Percentiles rank a stretch among this genome's conserved stretches.
These are phyloP conservation scores for Alternaria conjuncta DNA, from an alignment of 2,329 filamentous ascomycete genomes.

Conservation along the genomic window DNA sequence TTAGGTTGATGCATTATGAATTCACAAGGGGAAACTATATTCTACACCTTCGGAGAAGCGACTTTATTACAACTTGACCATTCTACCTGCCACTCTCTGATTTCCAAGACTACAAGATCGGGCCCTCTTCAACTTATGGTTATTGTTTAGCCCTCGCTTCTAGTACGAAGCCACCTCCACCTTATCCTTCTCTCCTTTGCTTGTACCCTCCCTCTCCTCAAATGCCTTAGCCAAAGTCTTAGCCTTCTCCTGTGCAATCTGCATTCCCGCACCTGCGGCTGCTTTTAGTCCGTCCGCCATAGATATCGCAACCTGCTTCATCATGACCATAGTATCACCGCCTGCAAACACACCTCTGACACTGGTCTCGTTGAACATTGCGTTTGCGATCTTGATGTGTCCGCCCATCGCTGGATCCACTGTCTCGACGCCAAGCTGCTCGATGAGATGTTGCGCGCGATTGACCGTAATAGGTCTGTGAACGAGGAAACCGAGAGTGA, in stretches of 20 bases:
- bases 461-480: slow-evolving; percentile 39
- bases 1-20: neutral
- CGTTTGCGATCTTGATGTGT: slow-evolving; percentile 50
- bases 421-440: slow-evolving; percentile 44
- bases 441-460: slow-evolving; percentile 36
- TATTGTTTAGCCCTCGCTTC: neutral
- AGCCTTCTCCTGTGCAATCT: slow-evolving; percentile 30
- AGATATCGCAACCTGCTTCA: slow-evolving; percentile 42
- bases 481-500: slow-evolving; percentile 36
- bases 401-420: slow-evolving; percentile 50
- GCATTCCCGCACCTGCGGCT: slow-evolving; percentile 30
- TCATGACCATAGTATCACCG: slow-evolving; percentile 54
- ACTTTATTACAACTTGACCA: neutral
- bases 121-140: neutral
- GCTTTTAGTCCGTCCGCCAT: slow-evolving; percentile 41
- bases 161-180: neutral
- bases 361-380: slow-evolving; percentile 58
- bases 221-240: slow-evolving; percentile 19
- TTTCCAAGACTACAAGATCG: neutral
- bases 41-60: neutral
- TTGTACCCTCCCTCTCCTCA: slow-evolving; percentile 5
- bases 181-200: slow-evolving; percentile 1
- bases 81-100: neutral
- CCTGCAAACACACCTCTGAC: slow-evolving; percentile 61
- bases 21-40: neutral